Percentiles rank a stretch among this genome's conserved stretches.
phyloP scores from a whole-genome alignment of 2,329 filamentous ascomycete species.

The Sclerotinia glacialis region DNA sequence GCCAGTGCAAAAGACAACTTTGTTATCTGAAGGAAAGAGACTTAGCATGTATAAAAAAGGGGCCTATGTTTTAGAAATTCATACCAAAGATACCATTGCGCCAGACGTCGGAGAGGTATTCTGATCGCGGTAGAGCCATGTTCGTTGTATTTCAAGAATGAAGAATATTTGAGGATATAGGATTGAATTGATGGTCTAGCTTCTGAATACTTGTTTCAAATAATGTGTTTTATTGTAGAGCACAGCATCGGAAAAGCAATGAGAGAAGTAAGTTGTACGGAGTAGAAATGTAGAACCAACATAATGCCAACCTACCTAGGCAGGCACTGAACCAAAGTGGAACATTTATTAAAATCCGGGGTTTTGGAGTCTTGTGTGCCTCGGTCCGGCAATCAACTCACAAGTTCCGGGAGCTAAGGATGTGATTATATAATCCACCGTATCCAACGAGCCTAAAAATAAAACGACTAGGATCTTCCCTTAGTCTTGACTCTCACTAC shows the following conservation, averaged over 20 bases:
- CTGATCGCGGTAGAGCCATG: conserved; percentile 57
- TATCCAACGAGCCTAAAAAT: not conserved
- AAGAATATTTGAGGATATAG: too few species aligned
- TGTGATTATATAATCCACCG: conserved; percentile 6
- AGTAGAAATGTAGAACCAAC: not conserved
- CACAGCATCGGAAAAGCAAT: not conserved
- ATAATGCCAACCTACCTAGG: too few species aligned
- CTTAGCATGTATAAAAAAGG: conserved; percentile 21
- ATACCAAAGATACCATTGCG: conserved; percentile 81
- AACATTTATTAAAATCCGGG: not conserved
- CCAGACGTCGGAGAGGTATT: conserved; percentile 83
- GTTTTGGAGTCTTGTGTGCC: not conserved
- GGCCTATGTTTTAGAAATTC: conserved; percentile 28
- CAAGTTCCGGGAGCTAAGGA: not conserved
- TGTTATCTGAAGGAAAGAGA: conserved; percentile 58
- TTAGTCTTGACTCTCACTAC: not conserved
- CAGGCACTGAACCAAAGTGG: not conserved
- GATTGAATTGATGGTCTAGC: not conserved
- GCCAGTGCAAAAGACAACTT: conserved; percentile 92
- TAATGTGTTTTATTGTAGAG: too few species aligned
- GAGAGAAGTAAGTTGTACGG: not conserved
- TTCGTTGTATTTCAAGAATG: not conserved
- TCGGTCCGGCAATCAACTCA: not conserved
- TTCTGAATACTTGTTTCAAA: not conserved
- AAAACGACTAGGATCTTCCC: not conserved